Base-by-base conservation (phyloP, 192 early-diverging fungal genomes). In the Backusella mclennaniae region DNA sequence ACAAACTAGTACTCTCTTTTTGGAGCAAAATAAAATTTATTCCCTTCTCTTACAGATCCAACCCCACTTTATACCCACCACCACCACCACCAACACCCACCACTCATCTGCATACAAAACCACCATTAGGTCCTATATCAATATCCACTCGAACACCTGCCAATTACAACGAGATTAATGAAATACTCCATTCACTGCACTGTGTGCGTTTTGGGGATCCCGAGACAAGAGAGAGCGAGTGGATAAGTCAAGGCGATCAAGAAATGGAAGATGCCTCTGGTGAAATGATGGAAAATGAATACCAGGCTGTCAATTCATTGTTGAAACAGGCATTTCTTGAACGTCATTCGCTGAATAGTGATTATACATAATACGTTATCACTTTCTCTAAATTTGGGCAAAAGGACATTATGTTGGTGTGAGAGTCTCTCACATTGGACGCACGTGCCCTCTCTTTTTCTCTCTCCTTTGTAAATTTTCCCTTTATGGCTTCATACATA, bases 261-360 rank as follows among this genome's bases (percentile, higher is more conserved):
- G 70, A 69, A 46, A 71, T 36, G 33, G 36, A 49, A 14, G 76
- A 75, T 12, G 19, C 53, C 14, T 7, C 66, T 2, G 14, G n/a
- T 29, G 63, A 26, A 14, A 71, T 41, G 46, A 71, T 41, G 46
- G 67, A 59, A 19, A 29, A 39, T 41, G 70, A 71, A 49, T 75
- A 75, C 49, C 23, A 41, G 6, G 19, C 21, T 21, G 67, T 77
- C 35, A 81, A 81, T 67, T 63, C 36, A 21, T n/a, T 81, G 4
- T 53, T 81, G 11, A 73, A 73, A 69, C 73, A 77, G 46, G 75
- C 76, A 11, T 81, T 81, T 41, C 49, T 81, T 35, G 19, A 52
- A 42, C 67, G 78, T 1, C 78, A 72, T 41, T 26, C 38, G 36
- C 14, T 21, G 11, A 46, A 44, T 9, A 29, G 23, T 41, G 39